Evolutionary conservation across 2,329 filamentous ascomycete genomes (phyloP).

Genomic region (Teratosphaeriaceae sp.): DNA sequence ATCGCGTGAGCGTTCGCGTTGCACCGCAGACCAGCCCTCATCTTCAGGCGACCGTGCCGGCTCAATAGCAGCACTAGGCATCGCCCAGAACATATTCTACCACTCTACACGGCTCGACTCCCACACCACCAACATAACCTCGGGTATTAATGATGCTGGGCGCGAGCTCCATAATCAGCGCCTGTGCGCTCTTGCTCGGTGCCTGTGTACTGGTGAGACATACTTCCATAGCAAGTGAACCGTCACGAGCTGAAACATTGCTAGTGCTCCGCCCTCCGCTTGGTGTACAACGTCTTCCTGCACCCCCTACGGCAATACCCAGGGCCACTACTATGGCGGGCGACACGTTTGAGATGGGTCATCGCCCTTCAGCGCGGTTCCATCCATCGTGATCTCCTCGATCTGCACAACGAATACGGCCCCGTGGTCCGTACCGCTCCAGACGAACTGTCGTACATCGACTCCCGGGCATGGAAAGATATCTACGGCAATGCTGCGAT

Average conservation of each 20-base stretch:
- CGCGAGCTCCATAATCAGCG: background rate
- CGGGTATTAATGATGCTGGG: background rate
- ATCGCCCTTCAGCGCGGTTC: constrained; percentile 3
- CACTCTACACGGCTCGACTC: too few species aligned
- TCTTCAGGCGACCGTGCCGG: too few species aligned
- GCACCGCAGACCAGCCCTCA: too few species aligned
- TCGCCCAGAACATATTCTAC: too few species aligned
- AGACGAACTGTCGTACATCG: constrained; percentile 36
- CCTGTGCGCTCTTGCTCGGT: background rate
- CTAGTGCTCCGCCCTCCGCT: background rate
- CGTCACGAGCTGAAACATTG: background rate
- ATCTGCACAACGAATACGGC: constrained; percentile 35
- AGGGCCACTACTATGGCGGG: constrained; percentile 30
- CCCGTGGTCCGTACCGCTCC: constrained; percentile 36
- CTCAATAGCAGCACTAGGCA: too few species aligned
- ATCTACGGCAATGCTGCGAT: constrained; percentile 31
- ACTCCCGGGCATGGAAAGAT: constrained; percentile 36
- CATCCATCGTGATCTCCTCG: constrained; percentile 35
- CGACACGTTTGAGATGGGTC: constrained; percentile 15
- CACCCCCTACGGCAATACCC: constrained; percentile 38
- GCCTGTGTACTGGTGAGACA: background rate
- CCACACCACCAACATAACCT: background rate
- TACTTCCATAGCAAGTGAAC: background rate
- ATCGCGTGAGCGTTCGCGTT: too few species aligned
- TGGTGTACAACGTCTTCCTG: constrained; percentile 37